These are phyloP conservation scores for Neospora caninum DNA, from an alignment of 169 alveolate species.

Conservation along the genomic window DNA sequence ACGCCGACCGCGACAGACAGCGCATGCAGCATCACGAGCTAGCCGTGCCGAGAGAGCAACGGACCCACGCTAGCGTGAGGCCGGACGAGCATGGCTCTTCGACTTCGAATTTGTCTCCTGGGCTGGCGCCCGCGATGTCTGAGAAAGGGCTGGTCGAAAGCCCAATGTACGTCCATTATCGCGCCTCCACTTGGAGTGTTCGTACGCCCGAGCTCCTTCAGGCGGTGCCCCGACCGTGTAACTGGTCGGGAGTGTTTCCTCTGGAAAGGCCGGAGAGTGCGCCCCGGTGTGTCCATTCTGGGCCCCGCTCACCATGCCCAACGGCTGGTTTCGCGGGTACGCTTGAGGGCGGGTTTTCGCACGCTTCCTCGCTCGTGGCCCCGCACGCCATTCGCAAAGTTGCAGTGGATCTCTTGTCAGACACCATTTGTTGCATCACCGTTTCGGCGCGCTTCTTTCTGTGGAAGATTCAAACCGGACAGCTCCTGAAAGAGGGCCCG, in stretches of 20 bases:
- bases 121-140: neutral
- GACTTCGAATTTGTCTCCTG: neutral
- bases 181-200: constrained; percentile 51
- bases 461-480: constrained; percentile 56
- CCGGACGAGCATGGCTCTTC: neutral
- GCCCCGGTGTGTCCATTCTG: neutral
- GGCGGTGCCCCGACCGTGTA: constrained; percentile 56
- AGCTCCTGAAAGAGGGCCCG: constrained; percentile 36
- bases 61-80: neutral
- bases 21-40: neutral
- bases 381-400: constrained; percentile 23
- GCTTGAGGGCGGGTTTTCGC: neutral
- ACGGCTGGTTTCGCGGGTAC: neutral
- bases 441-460: neutral
- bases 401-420: constrained; percentile 53
- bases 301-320: neutral
- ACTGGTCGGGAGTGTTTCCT: constrained; percentile 46
- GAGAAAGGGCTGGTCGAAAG: constrained; percentile 44
- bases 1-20: neutral
- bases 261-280: constrained; percentile 33
- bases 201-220: constrained; percentile 38
- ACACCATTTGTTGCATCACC: constrained; percentile 50
- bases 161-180: constrained; percentile 47
- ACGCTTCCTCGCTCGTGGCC: neutral
- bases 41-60: neutral